Percentiles rank a stretch among this genome's conserved stretches.
Evolutionary conservation across 2,329 filamentous ascomycete genomes (phyloP).

Genomic region (Ceratocystis harringtonii): DNA sequence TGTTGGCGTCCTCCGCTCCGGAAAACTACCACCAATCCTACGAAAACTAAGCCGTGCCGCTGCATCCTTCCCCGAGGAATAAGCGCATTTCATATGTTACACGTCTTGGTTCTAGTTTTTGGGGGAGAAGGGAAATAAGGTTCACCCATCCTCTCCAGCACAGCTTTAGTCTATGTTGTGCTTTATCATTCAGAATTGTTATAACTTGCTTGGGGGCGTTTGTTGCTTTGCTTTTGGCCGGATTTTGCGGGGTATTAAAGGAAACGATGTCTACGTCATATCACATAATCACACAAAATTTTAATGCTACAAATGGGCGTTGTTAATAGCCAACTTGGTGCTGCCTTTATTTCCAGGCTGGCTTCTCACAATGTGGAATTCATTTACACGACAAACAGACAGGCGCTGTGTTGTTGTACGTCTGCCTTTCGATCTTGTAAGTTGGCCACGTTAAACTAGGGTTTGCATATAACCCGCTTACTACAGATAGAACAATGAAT

Average conservation of each 20-base stretch:
- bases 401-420: too few relatives aligned
- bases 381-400: too few relatives aligned
- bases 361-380: not conserved
- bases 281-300: not conserved
- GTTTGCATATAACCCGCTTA: not conserved
- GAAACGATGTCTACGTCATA: slow-evolving; percentile 11
- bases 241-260: not conserved
- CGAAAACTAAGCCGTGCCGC: slow-evolving; percentile 26
- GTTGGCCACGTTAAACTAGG: not conserved
- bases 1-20: slow-evolving; percentile 25
- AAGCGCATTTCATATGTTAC: not conserved
- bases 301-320: not conserved
- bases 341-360: too few relatives aligned
- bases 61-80: slow-evolving; percentile 23
- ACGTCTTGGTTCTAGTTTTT: not conserved
- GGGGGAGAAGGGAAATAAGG: too few relatives aligned
- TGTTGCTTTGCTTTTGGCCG: slow-evolving; percentile 6
- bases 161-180: not conserved
- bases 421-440: too few relatives aligned
- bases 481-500: not conserved
- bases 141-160: not conserved
- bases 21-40: slow-evolving; percentile 26
- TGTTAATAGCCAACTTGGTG: not conserved
- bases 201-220: slow-evolving; percentile 4
- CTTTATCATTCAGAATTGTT: not conserved